Conservation (phyloP, 2,329 filamentous ascomycete species). For the Phaeosphaeria sp. region DNA sequence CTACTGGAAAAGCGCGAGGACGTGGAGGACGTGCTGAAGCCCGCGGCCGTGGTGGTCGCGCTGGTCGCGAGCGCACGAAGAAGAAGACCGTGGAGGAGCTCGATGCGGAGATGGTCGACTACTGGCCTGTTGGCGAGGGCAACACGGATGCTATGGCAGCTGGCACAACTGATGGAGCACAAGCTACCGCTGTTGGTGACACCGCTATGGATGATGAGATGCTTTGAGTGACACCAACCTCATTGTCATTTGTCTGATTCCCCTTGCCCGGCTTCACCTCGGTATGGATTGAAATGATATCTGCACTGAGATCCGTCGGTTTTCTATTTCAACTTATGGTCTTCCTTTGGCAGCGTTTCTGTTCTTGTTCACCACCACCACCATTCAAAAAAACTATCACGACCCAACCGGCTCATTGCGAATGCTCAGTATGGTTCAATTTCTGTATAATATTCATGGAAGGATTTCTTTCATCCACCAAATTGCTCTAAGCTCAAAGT, state of each 20-base stretch:
- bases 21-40: slow-evolving; percentile 53
- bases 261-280: slow-evolving; percentile 10
- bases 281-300: neutral
- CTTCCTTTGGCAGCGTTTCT: slow-evolving; percentile 21
- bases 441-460: slow-evolving; percentile 32
- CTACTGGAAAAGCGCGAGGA: slow-evolving; percentile 43
- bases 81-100: slow-evolving; percentile 99
- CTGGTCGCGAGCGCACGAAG: slow-evolving; percentile 60
- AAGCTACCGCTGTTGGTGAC: slow-evolving; percentile 49
- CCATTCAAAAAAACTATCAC: slow-evolving; percentile 10
- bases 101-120: slow-evolving; percentile 97
- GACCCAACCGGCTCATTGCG: slow-evolving; percentile 12
- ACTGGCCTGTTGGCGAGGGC: slow-evolving; percentile 68
- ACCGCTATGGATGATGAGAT: slow-evolving; percentile 51
- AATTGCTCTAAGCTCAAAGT: slow-evolving; percentile 21
- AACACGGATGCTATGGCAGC: slow-evolving; percentile 53
- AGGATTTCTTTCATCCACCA: slow-evolving; percentile 13
- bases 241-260: slow-evolving; percentile 7
- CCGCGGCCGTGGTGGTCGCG: slow-evolving; percentile 49
- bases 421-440: slow-evolving; percentile 10
- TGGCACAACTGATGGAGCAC: slow-evolving; percentile 53
- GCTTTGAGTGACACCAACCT: slow-evolving; percentile 26
- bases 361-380: slow-evolving; percentile 11
- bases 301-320: slow-evolving; percentile 8
- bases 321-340: slow-evolving; percentile 14